These are phyloP conservation scores for Metahyphopichia silvanorum DNA, from an alignment of 805 yeast genomes.

Conservation along the genomic window DNA sequence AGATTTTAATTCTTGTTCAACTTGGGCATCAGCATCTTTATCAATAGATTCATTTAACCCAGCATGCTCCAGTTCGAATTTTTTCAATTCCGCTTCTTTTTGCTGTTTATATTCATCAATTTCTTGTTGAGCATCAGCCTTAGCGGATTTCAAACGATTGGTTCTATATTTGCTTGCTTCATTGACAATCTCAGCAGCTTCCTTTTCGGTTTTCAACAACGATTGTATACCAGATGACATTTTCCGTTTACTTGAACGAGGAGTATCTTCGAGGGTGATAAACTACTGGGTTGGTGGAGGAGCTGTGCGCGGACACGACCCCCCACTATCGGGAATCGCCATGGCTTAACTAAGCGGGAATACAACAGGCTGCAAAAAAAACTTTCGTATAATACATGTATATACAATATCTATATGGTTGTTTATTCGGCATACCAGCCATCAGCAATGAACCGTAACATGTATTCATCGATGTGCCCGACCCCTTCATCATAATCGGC, in stretches of 20 bases:
- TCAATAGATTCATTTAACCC: slow-evolving; percentile 77
- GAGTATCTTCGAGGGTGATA: no score
- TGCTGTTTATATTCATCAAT: slow-evolving; percentile 79
- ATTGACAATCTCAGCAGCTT: slow-evolving; percentile 93
- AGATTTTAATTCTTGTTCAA: slow-evolving; percentile 65
- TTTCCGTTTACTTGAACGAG: no score
- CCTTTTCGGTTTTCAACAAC: slow-evolving; percentile 85
- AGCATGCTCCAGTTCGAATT: slow-evolving; percentile 67
- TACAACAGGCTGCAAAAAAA: no score
- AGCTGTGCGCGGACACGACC: no score
- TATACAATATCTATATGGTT: background rate
- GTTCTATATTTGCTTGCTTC: slow-evolving; percentile 91
- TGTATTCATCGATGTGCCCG: slow-evolving; percentile 92
- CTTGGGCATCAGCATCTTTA: slow-evolving; percentile 71
- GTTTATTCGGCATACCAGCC: slow-evolving; percentile 52
- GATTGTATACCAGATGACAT: slow-evolving; percentile 61
- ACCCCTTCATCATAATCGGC: slow-evolving; percentile 59
- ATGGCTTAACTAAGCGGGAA: no score
- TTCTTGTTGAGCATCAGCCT: slow-evolving; percentile 87
- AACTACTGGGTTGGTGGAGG: no score
- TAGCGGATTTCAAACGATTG: slow-evolving; percentile 87
- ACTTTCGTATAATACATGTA: background rate
- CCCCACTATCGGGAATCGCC: no score
- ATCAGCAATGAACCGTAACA: slow-evolving; percentile 85
- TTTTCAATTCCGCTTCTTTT: slow-evolving; percentile 79